Conservation (phyloP, 441 rosid genomes). For the Croton laevigatus region DNA sequence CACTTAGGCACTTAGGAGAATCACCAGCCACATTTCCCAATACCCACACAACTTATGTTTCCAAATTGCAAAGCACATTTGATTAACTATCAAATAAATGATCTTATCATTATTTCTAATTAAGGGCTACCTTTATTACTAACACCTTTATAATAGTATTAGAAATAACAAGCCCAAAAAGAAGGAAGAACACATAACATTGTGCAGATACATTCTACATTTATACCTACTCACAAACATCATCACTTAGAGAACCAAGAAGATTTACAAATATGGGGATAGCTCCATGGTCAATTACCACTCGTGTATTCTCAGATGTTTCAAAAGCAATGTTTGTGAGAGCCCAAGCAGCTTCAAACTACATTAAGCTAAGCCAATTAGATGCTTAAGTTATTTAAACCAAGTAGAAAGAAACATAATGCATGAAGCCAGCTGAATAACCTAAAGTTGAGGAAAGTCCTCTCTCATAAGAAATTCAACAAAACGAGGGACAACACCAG, state of each 20-base stretch:
- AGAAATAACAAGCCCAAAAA: not conserved
- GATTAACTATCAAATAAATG: not conserved
- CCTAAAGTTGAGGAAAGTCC: conserved; percentile 82
- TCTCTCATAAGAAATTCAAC: conserved; percentile 82
- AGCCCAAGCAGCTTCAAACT: conserved; percentile 94
- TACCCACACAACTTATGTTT: conserved; percentile 80
- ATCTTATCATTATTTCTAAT: not conserved
- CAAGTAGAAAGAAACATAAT: not conserved
- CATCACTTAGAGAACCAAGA: conserved; percentile 80
- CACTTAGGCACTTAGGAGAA: conserved; percentile 84
- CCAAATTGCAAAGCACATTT: not conserved
- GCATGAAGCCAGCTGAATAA: conserved; percentile 13
- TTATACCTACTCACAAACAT: conserved; percentile 84
- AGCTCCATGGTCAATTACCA: conserved; percentile 76
- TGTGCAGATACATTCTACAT: not conserved
- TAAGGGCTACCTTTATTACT: not conserved
- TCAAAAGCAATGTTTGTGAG: conserved; percentile 83
- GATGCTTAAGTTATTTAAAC: not conserved
- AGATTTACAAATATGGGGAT: conserved; percentile 81
- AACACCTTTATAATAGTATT: not conserved
- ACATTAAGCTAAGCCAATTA: conserved; percentile 10
- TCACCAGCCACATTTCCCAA: conserved; percentile 95
- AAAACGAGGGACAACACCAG: conserved; percentile 85
- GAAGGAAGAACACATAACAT: not conserved
- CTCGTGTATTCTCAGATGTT: conserved; percentile 79